Conservation (phyloP, 306 rosid species). For the peach (Prunus persica) region DNA sequence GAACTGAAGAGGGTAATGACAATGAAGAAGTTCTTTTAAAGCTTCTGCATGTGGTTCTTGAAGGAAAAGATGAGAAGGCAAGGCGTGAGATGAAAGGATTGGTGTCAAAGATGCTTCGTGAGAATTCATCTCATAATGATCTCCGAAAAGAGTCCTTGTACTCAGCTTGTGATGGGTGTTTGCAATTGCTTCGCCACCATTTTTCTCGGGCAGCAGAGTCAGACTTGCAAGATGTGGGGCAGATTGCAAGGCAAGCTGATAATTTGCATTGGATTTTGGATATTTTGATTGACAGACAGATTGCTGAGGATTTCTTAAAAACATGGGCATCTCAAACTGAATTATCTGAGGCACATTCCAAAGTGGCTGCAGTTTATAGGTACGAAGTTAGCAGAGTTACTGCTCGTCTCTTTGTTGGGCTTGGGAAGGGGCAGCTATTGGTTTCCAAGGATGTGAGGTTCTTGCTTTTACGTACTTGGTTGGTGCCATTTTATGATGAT, state of each 20-base stretch:
- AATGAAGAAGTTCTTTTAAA: constrained; percentile 87
- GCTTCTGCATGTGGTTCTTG: constrained; percentile 89
- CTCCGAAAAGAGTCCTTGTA: constrained; percentile 85
- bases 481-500: constrained; percentile 91
- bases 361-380: constrained; percentile 82
- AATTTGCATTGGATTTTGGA: constrained; percentile 96
- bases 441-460: constrained; percentile 86
- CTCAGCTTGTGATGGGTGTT: constrained; percentile 72
- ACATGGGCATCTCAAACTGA: constrained; percentile 91
- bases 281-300: constrained; percentile 85
- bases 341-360: constrained; percentile 70
- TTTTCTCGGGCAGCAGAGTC: constrained; percentile 60
- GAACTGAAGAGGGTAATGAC: constrained; percentile 67
- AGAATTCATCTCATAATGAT: constrained; percentile 72
- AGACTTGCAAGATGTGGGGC: constrained; percentile 59
- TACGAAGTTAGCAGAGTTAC: constrained; percentile 93
- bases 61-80: constrained; percentile 98
- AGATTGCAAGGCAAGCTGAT: constrained; percentile 87
- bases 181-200: constrained; percentile 63
- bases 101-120: constrained; percentile 89
- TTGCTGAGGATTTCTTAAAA: constrained; percentile 87
- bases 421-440: constrained; percentile 88
- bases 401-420: constrained; percentile 80
- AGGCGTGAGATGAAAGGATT: constrained; percentile 93
- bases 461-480: constrained; percentile 81